phyloP scores from a whole-genome alignment of 225 moss, liverwort and hornwort genomes.

The Bryum argenteum region DNA sequence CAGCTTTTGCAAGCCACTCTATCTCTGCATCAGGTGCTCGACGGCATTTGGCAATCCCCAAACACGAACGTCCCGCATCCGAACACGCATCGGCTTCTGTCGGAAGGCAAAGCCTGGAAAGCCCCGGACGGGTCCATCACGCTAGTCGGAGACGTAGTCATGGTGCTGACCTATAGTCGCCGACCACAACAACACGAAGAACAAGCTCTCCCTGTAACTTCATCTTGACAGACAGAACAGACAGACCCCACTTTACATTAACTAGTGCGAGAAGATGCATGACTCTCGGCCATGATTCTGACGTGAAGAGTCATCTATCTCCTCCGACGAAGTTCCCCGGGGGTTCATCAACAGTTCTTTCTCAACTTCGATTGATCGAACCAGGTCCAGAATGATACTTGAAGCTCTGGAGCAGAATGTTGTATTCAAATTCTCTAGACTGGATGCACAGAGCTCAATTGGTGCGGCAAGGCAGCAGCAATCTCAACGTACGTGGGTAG shows the following conservation, averaged over 20 bases:
- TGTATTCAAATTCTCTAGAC: constrained; percentile 12
- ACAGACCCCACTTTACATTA: not conserved
- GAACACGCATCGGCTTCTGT: constrained; percentile 38
- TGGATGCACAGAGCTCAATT: not conserved
- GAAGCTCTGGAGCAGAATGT: not conserved
- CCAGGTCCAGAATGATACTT: constrained; percentile 4
- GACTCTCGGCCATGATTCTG: constrained; percentile 50
- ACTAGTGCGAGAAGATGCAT: constrained; percentile 53
- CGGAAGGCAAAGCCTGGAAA: constrained; percentile 54
- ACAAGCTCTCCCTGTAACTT: constrained; percentile 27
- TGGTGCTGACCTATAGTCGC: constrained; percentile 79
- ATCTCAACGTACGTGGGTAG: too few species aligned
- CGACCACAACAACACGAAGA: constrained; percentile 22
- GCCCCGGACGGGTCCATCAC: constrained; percentile 45
- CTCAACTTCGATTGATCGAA: constrained; percentile 8
- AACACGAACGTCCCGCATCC: constrained; percentile 32
- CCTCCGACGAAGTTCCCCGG: constrained; percentile 40
- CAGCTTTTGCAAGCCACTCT: constrained; percentile 69
- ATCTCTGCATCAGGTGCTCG: constrained; percentile 78
- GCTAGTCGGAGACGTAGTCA: constrained; percentile 69
- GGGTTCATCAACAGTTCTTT: not conserved
- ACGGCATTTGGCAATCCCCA: constrained; percentile 76
- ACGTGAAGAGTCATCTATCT: constrained; percentile 48
- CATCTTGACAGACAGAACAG: constrained; percentile 25
- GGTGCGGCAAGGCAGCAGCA: too few species aligned